These are phyloP conservation scores for Kwoniella newhampshirensis DNA, from an alignment of 768 basidiomycete genomes.

Conservation along the genomic window DNA sequence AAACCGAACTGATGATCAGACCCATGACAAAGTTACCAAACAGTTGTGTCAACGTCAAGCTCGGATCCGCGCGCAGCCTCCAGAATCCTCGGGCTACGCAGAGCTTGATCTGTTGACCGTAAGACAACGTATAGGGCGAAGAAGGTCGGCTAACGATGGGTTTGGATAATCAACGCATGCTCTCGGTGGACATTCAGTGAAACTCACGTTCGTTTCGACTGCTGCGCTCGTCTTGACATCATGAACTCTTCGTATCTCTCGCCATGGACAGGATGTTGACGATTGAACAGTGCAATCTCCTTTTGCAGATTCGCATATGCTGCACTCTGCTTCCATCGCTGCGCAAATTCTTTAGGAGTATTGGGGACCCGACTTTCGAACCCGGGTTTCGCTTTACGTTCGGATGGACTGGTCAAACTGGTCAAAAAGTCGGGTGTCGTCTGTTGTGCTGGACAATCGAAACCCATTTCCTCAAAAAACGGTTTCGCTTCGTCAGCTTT, in stretches of 20 bases:
- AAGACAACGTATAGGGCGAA: conserved; percentile 58
- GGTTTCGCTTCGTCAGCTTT: conserved; percentile 54
- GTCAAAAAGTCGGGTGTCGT: conserved; percentile 60
- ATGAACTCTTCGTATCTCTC: conserved; percentile 68
- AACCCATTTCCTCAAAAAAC: conserved; percentile 59
- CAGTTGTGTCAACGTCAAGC: conserved; percentile 46
- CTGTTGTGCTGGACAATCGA: conserved; percentile 57
- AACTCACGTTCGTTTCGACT: conserved; percentile 75
- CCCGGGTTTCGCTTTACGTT: conserved; percentile 73
- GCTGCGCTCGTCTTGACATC: conserved; percentile 62
- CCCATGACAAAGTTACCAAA: conserved; percentile 50
- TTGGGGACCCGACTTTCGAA: conserved; percentile 65
- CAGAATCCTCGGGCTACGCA: conserved; percentile 58
- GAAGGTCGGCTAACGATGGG: conserved; percentile 45
- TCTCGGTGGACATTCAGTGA: conserved; percentile 64
- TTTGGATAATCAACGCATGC: conserved; percentile 60
- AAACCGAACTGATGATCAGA: conserved; percentile 49
- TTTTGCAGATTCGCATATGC: conserved; percentile 58
- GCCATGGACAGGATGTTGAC: conserved; percentile 47
- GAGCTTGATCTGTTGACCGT: conserved; percentile 57
- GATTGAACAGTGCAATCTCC: conserved; percentile 64
- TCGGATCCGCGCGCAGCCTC: conserved; percentile 57
- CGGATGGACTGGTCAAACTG: conserved; percentile 69
- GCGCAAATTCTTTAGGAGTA: conserved; percentile 64
- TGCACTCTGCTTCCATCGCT: conserved; percentile 58